phyloP scores from a whole-genome alignment of 108 stramenopile genomes.

The Cyclotella distinguenda region DNA sequence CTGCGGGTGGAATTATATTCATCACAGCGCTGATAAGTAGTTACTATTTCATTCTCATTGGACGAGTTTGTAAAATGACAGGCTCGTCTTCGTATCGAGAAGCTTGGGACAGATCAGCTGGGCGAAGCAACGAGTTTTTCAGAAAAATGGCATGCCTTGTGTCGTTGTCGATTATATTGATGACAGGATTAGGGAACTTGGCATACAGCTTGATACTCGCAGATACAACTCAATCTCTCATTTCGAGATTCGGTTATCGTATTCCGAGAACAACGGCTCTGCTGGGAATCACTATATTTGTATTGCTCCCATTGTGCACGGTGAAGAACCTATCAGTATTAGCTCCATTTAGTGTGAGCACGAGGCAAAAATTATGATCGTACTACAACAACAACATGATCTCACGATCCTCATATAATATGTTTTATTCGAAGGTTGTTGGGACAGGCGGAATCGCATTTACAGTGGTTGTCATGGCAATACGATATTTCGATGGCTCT shows the following conservation, averaged over 20 bases:
- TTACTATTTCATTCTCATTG: slow-evolving; percentile 79
- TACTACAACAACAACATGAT: too few species aligned
- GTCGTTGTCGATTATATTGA: slow-evolving; percentile 37
- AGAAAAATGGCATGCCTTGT: slow-evolving; percentile 19
- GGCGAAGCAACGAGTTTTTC: slow-evolving; percentile 10
- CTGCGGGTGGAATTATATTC: slow-evolving; percentile 56
- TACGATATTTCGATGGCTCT: slow-evolving; percentile 65
- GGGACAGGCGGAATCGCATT: slow-evolving; percentile 59
- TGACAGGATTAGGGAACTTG: slow-evolving; percentile 48
- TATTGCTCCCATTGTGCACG: slow-evolving; percentile 79
- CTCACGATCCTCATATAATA: too few species aligned
- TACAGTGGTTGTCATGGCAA: slow-evolving; percentile 50
- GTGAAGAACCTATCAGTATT: slow-evolving; percentile 68
- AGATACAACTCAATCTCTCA: slow-evolving; percentile 62
- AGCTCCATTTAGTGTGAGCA: slow-evolving; percentile 58
- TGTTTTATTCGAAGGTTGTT: slow-evolving; percentile 16
- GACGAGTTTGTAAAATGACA: slow-evolving; percentile 55
- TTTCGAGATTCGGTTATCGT: slow-evolving; percentile 16
- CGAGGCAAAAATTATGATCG: neutral
- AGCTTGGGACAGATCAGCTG: slow-evolving; percentile 74
- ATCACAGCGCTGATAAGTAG: slow-evolving; percentile 67
- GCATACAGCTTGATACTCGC: slow-evolving; percentile 83
- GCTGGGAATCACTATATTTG: slow-evolving; percentile 50
- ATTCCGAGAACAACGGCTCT: slow-evolving; percentile 31
- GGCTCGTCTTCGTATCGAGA: slow-evolving; percentile 64